phyloP scores from a whole-genome alignment of 805 yeast species.

The Metschnikowia sp. region DNA sequence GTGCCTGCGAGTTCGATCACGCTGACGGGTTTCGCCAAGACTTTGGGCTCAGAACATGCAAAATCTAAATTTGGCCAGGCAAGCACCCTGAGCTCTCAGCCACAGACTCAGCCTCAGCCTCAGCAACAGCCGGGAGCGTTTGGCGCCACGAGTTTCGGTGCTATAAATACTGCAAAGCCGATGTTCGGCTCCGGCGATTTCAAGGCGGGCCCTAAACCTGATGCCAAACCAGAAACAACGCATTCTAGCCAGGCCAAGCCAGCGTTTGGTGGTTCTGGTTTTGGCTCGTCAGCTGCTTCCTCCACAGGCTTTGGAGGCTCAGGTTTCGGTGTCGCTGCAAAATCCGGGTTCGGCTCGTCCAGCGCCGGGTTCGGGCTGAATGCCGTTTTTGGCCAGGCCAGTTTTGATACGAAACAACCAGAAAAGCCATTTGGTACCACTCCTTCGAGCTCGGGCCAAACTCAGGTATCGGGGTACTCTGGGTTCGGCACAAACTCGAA shows the following conservation, averaged over 20 bases:
- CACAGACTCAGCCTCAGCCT: too few relatives aligned
- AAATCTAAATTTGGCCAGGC: too few relatives aligned
- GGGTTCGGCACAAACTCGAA: constrained; percentile 9
- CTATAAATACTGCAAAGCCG: not conserved
- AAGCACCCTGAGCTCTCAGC: too few relatives aligned
- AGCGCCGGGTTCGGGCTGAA: not conserved
- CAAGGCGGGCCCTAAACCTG: not conserved
- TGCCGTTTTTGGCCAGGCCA: constrained; percentile 6
- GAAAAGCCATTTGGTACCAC: constrained; percentile 1
- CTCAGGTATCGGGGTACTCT: not conserved
- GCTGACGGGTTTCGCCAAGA: constrained; percentile 3
- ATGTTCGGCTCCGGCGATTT: constrained; percentile 7
- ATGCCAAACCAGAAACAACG: not conserved
- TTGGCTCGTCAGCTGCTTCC: not conserved
- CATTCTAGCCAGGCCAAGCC: constrained; percentile 1
- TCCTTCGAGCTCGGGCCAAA: not conserved
- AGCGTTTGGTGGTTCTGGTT: constrained; percentile 9
- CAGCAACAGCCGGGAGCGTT: not conserved
- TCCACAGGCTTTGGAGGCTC: constrained; percentile 7
- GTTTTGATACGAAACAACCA: constrained; percentile 3
- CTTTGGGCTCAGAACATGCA: not conserved
- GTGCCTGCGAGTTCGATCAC: not conserved
- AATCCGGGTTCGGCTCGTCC: not conserved
- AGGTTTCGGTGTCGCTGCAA: constrained; percentile 3
- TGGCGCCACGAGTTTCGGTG: constrained; percentile 17